These are phyloP conservation scores for Elongisporangium anandrum DNA, from an alignment of 352 stramenopile genomes.

Conservation along the genomic window DNA sequence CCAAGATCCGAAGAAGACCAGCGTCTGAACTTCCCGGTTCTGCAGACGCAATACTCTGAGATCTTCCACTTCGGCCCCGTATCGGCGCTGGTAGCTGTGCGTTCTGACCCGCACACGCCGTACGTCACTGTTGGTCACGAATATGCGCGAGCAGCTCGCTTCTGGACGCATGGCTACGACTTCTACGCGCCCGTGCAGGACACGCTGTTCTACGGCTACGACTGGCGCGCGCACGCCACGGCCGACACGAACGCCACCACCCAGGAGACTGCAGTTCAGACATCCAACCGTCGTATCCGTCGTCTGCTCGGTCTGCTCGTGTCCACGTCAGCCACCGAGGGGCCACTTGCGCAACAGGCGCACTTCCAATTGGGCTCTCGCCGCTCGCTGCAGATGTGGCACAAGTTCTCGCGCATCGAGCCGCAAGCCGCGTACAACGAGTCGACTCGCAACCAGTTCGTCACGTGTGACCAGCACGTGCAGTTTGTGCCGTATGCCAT, in stretches of 20 bases:
- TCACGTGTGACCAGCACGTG: conserved; percentile 44
- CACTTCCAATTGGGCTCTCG: conserved; percentile 39
- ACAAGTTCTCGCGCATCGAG: conserved; percentile 62
- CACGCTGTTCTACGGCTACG: conserved; percentile 63
- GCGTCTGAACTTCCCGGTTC: conserved; percentile 36
- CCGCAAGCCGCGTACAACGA: conserved; percentile 55
- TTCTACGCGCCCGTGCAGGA: conserved; percentile 75
- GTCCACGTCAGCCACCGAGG: conserved; percentile 19
- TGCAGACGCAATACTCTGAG: conserved; percentile 82
- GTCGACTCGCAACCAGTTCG: conserved; percentile 87
- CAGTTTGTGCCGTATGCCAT: conserved; percentile 57
- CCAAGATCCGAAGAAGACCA: conserved; percentile 16
- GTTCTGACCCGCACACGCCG: conserved; percentile 71
- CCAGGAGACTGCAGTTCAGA: conserved; percentile 8
- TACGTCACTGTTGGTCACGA: conserved; percentile 57
- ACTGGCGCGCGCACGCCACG: conserved; percentile 28
- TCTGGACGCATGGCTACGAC: conserved; percentile 84
- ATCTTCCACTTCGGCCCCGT: conserved; percentile 75
- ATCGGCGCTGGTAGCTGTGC: conserved; percentile 50
- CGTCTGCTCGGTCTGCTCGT: conserved; percentile 47
- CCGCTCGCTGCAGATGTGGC: conserved; percentile 55
- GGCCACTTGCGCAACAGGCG: conserved; percentile 27
- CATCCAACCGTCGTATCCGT: conserved; percentile 60
- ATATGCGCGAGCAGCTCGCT: conserved; percentile 74
- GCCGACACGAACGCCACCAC: conserved; percentile 11